phyloP scores from a whole-genome alignment of 257 asterid species.

The Solanum clarkiae region DNA sequence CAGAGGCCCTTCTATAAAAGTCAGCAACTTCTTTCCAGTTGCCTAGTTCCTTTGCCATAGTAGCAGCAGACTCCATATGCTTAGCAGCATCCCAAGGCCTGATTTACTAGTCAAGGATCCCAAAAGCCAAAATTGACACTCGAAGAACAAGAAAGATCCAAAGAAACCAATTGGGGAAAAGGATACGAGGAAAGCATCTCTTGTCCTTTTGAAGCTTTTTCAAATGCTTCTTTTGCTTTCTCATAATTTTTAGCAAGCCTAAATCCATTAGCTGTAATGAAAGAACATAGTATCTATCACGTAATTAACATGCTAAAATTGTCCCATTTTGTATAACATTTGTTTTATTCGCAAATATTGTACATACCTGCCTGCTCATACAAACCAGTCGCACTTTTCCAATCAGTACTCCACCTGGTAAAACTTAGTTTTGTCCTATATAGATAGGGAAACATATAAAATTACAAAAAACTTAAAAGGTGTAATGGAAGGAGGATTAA shows the following conservation, averaged over 20 bases:
- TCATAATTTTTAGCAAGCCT: slow-evolving; percentile 58
- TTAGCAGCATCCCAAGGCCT: slow-evolving; percentile 99
- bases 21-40: slow-evolving; percentile 89
- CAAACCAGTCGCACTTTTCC: slow-evolving; percentile 79
- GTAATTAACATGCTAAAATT: background rate
- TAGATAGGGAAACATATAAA: background rate
- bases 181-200: slow-evolving; percentile 95
- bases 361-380: slow-evolving; percentile 88
- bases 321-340: background rate
- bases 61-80: slow-evolving; percentile 93
- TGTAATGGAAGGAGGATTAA: background rate
- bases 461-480: background rate
- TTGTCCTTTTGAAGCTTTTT: slow-evolving; percentile 95
- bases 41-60: slow-evolving; percentile 67
- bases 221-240: slow-evolving; percentile 83
- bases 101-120: slow-evolving; percentile 31
- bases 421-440: slow-evolving; percentile 78
- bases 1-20: slow-evolving; percentile 76
- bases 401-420: slow-evolving; percentile 95
- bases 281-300: background rate
- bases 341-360: background rate
- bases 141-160: background rate
- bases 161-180: background rate
- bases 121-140: background rate
- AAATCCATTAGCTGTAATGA: slow-evolving; percentile 55